Evolutionary conservation across 805 yeast genomes (phyloP).

Genomic region (Lipomyces oligophaga): DNA sequence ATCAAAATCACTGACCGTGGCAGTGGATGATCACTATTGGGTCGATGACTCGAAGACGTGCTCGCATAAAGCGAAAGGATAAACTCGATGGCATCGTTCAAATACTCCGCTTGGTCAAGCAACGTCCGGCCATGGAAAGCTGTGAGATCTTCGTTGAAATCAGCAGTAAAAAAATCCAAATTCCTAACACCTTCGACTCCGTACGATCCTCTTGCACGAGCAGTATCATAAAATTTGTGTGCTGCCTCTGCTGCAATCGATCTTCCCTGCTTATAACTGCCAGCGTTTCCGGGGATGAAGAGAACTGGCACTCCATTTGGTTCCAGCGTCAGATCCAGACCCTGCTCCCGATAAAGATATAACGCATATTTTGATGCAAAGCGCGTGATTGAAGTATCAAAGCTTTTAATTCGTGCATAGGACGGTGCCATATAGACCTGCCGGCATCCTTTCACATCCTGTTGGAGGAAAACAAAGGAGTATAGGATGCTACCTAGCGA

Average conservation of each 20-base stretch:
- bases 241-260: conserved; percentile 86
- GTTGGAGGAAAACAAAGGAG: conserved; percentile 17
- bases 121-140: conserved; percentile 94
- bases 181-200: conserved; percentile 40
- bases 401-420: conserved; percentile 68
- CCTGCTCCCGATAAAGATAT: conserved; percentile 82
- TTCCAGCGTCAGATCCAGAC: conserved; percentile 26
- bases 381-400: conserved; percentile 64
- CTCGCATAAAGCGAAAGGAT: conserved; percentile 61
- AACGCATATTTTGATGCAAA: conserved; percentile 81
- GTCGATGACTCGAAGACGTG: conserved; percentile 30
- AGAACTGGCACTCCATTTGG: conserved; percentile 84
- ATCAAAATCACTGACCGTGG: conserved; percentile 73
- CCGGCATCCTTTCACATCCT: conserved; percentile 46
- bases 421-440: conserved; percentile 79
- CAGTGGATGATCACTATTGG: conserved; percentile 22
- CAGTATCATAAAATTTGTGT: conserved; percentile 45
- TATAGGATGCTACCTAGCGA: conserved; percentile 8
- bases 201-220: conserved; percentile 29
- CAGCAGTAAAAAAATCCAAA: conserved; percentile 85
- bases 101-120: conserved; percentile 87
- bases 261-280: conserved; percentile 82
- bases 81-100: conserved; percentile 80
- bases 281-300: conserved; percentile 97
- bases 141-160: conserved; percentile 91